phyloP scores from a whole-genome alignment of 192 early-diverging fungal genomes.

The Borealophlyctis nickersoniae region DNA sequence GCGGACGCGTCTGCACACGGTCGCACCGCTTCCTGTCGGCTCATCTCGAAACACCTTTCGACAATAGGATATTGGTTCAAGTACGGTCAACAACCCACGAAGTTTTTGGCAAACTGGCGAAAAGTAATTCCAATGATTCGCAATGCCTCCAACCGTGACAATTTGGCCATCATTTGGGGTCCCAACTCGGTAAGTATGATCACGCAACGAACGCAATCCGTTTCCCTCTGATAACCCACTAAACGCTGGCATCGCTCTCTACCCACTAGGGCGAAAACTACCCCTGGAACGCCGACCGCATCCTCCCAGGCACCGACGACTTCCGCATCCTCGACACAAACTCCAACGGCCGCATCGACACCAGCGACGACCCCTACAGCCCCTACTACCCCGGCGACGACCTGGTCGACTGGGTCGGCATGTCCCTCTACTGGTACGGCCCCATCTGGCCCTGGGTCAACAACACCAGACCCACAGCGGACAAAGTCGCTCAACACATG shows the following conservation, averaged over 20 bases:
- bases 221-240: too few species aligned
- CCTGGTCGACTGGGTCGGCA: slow-evolving; percentile 49
- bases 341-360: slow-evolving; percentile 39
- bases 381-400: slow-evolving; percentile 54
- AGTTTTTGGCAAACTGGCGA: slow-evolving; percentile 25
- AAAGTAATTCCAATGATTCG: slow-evolving; percentile 17
- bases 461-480: slow-evolving; percentile 19
- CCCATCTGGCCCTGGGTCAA: slow-evolving; percentile 32
- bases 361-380: slow-evolving; percentile 45
- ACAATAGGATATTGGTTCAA: slow-evolving; percentile 29
- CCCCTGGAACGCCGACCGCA: too few species aligned
- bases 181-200: slow-evolving; percentile 29
- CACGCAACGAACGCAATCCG: too few species aligned
- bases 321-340: slow-evolving; percentile 40
- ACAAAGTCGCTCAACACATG: slow-evolving; percentile 29
- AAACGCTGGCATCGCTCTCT: too few species aligned
- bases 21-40: slow-evolving; percentile 22
- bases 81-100: slow-evolving; percentile 35
- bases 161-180: slow-evolving; percentile 36
- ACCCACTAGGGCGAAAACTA: too few species aligned
- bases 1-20: slow-evolving; percentile 28
- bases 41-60: slow-evolving; percentile 1
- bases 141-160: neutral
- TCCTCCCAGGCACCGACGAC: slow-evolving; percentile 21
- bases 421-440: slow-evolving; percentile 46